Evolutionary conservation across 768 basidiomycete species (phyloP).

Genomic region (Boletus rubropictus): DNA sequence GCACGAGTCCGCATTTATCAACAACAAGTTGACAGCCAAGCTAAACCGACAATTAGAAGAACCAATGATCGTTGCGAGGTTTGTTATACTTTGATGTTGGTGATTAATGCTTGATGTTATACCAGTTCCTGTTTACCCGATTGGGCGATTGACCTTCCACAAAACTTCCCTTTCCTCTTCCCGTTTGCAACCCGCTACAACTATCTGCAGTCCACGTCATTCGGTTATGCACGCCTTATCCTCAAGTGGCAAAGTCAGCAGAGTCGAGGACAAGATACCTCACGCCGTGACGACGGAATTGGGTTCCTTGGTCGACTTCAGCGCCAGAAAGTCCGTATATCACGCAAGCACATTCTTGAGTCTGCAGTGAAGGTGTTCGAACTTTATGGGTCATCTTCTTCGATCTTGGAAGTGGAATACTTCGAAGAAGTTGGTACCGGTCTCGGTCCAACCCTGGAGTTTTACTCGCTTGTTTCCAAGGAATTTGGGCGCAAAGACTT

Average conservation of each 20-base stretch:
- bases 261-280: constrained; percentile 67
- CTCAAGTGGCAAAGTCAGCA: constrained; percentile 93
- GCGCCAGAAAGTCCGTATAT: constrained; percentile 95
- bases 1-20: constrained; percentile 83
- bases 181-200: constrained; percentile 97
- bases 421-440: constrained; percentile 99
- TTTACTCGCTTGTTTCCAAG: constrained; percentile 94
- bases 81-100: constrained; percentile 15
- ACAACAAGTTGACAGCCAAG: constrained; percentile 97
- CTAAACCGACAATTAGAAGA: constrained; percentile 96
- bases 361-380: constrained; percentile 96
- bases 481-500: constrained; percentile 88
- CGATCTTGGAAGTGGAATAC: constrained; percentile 95
- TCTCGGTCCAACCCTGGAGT: constrained; percentile 94
- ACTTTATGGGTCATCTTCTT: constrained; percentile 90
- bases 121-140: constrained; percentile 89
- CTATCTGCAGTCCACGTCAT: constrained; percentile 95
- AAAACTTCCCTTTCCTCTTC: constrained; percentile 97
- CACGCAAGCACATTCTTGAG: constrained; percentile 89
- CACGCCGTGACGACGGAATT: constrained; percentile 83
- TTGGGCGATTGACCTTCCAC: constrained; percentile 94
- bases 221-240: constrained; percentile 94
- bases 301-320: constrained; percentile 89
- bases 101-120: constrained; percentile 1
- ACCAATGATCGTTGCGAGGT: constrained; percentile 99